Evolutionary conservation across 2,329 filamentous ascomycete species (phyloP), one percentile per base, ranked within the genome.

Genomic region (Phyllosticta capitalensis): DNA sequence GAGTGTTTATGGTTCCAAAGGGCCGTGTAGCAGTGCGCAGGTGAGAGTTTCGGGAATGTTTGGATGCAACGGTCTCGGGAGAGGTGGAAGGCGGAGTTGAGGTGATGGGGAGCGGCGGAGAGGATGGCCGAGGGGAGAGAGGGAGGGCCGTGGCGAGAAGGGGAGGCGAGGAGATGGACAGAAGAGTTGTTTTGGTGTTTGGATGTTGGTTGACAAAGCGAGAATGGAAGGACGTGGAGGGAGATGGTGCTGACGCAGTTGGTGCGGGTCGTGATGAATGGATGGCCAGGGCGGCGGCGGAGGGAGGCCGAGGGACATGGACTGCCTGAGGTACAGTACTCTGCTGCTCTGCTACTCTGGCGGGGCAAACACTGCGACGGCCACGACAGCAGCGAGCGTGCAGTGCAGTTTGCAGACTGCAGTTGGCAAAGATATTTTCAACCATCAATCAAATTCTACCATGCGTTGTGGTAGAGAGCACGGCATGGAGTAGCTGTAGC

Each of bases 1-100:
- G 63, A 69, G 24, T 51, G 24, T 52, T 55, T 49, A 52, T 54
- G 22, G 56, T 33, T 22, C 48, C 24, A 9, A 24, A 30, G 30
- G 51, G 56, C 56, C 53, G 54, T 26, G 56, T 59, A 59, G 56
- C 59, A 54, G 55, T 50, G 20, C 17, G 54, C 30, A 56, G 24
- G 58, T 22, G 38, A 45, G 56, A 51, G 55, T 38, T 58, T 52
- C 26, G 54, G 51, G 55, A 52, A 61, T 38, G 53, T 50, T 60
- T 28, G 59, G 53, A 55, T 20, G 57, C 57, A 53, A 50, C 26
- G 49, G 58, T 60, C 54, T 60, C 58, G 58, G 59, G 45, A 20
- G 20, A 38, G 54, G 49, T 26, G 54, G 22, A 49, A 56, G 54
- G 58, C 54, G 50, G 53, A 33, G 33, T 10, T 20, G 59, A n/a